Conservation (phyloP, 1,284 basidiomycete species). For the Pseudozyma sp. region DNA sequence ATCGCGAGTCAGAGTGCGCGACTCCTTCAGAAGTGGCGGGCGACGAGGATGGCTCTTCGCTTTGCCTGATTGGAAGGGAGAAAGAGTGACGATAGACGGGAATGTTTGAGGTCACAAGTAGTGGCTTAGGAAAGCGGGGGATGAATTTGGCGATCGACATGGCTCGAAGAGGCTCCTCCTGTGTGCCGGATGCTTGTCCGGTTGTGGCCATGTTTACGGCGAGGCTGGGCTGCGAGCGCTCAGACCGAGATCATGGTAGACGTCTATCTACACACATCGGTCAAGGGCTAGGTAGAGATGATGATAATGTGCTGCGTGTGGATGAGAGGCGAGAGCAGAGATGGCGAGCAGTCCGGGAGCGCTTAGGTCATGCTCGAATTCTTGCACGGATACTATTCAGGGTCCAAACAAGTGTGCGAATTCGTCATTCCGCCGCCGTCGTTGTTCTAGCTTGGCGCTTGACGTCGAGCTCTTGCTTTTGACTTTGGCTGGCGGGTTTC, state of each 20-base stretch:
- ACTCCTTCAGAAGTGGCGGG: not conserved
- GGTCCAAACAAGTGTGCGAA: no score
- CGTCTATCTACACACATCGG: no score
- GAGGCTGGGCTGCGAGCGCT: not conserved
- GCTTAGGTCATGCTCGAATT: no score
- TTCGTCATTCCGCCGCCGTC: no score
- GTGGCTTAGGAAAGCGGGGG: constrained; percentile 38
- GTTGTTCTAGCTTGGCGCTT: no score
- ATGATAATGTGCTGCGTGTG: no score
- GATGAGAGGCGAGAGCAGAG: no score
- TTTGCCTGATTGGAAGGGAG: constrained; percentile 10
- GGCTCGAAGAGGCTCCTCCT: constrained; percentile 2
- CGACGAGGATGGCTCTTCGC: not conserved
- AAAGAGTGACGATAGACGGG: constrained; percentile 50
- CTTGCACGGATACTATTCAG: no score
- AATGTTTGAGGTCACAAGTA: constrained; percentile 24
- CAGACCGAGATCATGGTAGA: not conserved
- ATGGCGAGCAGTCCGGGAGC: no score
- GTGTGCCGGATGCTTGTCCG: not conserved
- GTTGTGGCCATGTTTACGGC: constrained; percentile 6
- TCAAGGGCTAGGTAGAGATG: no score
- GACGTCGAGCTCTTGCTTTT: no score
- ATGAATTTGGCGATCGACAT: constrained; percentile 49
- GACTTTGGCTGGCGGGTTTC: no score
- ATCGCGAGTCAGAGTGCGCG: not conserved